A percentile compares a stretch with the other conserved stretches of the same genome.
phyloP scores from a whole-genome alignment of 176 grass and related monocot genomes.

The Oryza australiensis region DNA sequence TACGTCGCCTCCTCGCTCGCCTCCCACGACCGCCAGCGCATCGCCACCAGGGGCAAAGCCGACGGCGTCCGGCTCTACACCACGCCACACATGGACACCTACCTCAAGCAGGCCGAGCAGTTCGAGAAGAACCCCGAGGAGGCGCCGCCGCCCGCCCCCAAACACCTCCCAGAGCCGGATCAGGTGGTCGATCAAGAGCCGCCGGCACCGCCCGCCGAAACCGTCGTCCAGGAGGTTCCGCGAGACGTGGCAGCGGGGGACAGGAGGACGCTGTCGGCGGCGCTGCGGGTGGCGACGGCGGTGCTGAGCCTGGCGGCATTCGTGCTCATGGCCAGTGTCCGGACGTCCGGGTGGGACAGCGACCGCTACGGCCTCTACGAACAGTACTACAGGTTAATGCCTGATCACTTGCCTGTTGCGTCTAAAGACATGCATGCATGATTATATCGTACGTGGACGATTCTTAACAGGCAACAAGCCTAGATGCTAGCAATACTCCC shows the following conservation, averaged over 20 bases:
- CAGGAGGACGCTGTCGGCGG: conserved; percentile 11
- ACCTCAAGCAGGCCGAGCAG: neutral
- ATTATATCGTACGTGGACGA: too few relatives aligned
- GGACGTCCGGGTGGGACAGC: conserved; percentile 24
- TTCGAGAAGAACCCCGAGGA: neutral
- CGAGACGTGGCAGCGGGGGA: neutral
- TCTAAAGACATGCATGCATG: too few relatives aligned
- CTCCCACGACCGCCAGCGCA: conserved; percentile 10
- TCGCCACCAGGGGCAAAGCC: neutral
- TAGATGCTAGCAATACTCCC: too few relatives aligned
- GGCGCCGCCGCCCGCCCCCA: neutral
- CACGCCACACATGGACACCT: neutral
- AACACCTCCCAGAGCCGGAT: neutral
- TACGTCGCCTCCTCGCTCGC: neutral
- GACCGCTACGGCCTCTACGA: conserved; percentile 46
- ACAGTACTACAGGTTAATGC: conserved; percentile 56
- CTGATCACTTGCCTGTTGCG: too few relatives aligned
- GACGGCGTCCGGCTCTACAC: neutral
- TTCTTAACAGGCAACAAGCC: too few relatives aligned
- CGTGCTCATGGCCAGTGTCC: conserved; percentile 53
- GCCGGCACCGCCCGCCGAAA: neutral
- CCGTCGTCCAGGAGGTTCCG: neutral
- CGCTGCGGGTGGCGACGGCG: conserved; percentile 47
- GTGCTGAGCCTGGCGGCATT: conserved; percentile 53
- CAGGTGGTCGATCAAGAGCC: neutral